Conservation (phyloP, 495 filamentous ascomycete genomes). For the Parathielavia appendiculata region DNA sequence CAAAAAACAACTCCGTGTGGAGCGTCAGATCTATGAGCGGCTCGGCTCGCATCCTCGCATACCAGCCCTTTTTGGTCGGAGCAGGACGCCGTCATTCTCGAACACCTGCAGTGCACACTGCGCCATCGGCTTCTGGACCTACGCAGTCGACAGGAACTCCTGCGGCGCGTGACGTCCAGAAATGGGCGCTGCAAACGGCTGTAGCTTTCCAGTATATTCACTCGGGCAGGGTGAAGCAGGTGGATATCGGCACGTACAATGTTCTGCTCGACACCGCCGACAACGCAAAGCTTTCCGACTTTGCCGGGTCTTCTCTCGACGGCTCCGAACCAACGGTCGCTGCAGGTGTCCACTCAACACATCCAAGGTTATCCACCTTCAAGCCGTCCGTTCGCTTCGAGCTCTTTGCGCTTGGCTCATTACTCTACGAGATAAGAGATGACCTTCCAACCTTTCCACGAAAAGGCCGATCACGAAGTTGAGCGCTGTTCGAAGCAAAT, state of each 20-base stretch:
- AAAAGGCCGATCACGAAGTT: background rate
- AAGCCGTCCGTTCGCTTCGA: background rate
- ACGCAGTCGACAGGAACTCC: background rate
- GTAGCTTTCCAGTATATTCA: background rate
- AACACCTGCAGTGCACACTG: background rate
- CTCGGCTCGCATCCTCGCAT: background rate
- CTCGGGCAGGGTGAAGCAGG: background rate
- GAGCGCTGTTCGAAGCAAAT: background rate
- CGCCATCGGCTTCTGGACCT: background rate
- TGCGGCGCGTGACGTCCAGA: background rate
- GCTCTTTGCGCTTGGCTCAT: background rate
- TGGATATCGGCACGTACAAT: background rate
- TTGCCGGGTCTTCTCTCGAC: background rate
- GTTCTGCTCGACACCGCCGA: background rate
- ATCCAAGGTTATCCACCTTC: background rate
- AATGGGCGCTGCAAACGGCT: background rate
- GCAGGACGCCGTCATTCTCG: background rate
- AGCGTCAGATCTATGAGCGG: background rate
- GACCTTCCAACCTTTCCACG: background rate
- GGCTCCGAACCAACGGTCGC: background rate
- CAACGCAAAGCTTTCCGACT: background rate
- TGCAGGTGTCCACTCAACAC: background rate
- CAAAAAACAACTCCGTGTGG: background rate
- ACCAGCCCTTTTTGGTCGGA: background rate
- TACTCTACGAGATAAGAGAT: background rate